A percentile compares a stretch with the other conserved stretches of the same genome.
Evolutionary conservation across 805 yeast genomes (phyloP).

Genomic region (Wickerhamiella azyma): DNA sequence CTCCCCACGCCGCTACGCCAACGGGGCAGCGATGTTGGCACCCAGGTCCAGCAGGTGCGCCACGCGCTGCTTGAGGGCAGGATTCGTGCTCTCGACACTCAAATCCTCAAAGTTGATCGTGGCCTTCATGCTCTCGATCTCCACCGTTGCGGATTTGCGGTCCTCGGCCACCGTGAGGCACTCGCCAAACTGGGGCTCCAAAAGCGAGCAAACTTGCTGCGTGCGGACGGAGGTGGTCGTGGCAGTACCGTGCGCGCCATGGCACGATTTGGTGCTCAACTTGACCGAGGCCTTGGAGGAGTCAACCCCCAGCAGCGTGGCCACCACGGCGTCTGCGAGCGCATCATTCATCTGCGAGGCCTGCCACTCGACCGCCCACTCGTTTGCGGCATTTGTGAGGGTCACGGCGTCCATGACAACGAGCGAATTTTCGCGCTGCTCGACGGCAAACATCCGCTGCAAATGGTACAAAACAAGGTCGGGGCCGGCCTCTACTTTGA

Average conservation of each 20-base stretch:
- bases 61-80: slow-evolving; percentile 67
- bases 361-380: slow-evolving; percentile 74
- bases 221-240: slow-evolving; percentile 28
- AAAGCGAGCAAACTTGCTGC: slow-evolving; percentile 43
- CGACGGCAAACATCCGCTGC: slow-evolving; percentile 80
- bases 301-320: slow-evolving; percentile 81
- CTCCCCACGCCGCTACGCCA: slow-evolving; percentile 27
- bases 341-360: slow-evolving; percentile 84
- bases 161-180: slow-evolving; percentile 32
- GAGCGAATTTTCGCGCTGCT: slow-evolving; percentile 34
- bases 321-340: slow-evolving; percentile 85
- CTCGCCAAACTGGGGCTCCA: slow-evolving; percentile 82
- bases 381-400: slow-evolving; percentile 33
- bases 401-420: slow-evolving; percentile 45
- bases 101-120: slow-evolving; percentile 48
- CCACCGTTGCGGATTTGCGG: slow-evolving; percentile 39
- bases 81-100: slow-evolving; percentile 58
- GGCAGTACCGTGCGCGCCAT: slow-evolving; percentile 28
- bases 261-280: slow-evolving; percentile 52
- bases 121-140: slow-evolving; percentile 67
- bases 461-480: slow-evolving; percentile 79
- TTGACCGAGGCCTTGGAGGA: slow-evolving; percentile 92
- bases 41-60: slow-evolving; percentile 71
- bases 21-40: slow-evolving; percentile 69
- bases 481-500: slow-evolving; percentile 67